Base-by-base conservation (phyloP, 345 rosid genomes). In the Geranium rotundifolium region DNA sequence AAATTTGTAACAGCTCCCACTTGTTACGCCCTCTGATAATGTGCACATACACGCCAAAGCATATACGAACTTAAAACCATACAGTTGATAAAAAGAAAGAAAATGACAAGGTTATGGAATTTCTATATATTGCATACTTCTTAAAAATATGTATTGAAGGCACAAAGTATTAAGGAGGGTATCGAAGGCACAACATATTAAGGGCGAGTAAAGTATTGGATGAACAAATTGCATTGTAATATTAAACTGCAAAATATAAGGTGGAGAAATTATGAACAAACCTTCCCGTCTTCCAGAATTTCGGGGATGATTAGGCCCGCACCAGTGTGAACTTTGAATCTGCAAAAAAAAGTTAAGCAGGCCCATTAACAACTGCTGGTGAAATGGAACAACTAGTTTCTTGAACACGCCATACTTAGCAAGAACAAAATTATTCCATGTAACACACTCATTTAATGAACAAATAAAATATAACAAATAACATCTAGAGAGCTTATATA, bases 401-500 rank as follows among this genome's bases (percentile, higher is more conserved):
- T 57, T 14, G 13, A 57, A 57, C n/a, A n/a, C n/a, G n/a, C n/a
- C n/a, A n/a, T n/a, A n/a, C n/a, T n/a, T n/a, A n/a, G n/a, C n/a
- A n/a, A n/a, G n/a, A n/a, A n/a, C n/a, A n/a, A n/a, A n/a, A n/a
- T n/a, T n/a, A n/a, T n/a, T n/a, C n/a, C 1, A 29, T 57, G 29
- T 12, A 19, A 19, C 37, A 56, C 59, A 1, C 5, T 9, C 23
- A 29, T 18, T 30, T 7, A 37, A n/a, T 13, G 54, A 60, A 59
- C 17, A 56, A 5, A 27, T 18, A 59, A 9, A 23, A 16, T 56
- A 14, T 5, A n/a, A 0, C 18, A 5, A 13, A 31, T 29, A 66
- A 46, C 49, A n/a, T 4, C n/a, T n/a, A 20, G 19, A 29, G 41
- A 34, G 37, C 37, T 61, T 39, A 29, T 29, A 23, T 78, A 87